Base-by-base conservation (phyloP, 2,329 filamentous ascomycete species). In the Pseudovirgaria hyperparasitica region DNA sequence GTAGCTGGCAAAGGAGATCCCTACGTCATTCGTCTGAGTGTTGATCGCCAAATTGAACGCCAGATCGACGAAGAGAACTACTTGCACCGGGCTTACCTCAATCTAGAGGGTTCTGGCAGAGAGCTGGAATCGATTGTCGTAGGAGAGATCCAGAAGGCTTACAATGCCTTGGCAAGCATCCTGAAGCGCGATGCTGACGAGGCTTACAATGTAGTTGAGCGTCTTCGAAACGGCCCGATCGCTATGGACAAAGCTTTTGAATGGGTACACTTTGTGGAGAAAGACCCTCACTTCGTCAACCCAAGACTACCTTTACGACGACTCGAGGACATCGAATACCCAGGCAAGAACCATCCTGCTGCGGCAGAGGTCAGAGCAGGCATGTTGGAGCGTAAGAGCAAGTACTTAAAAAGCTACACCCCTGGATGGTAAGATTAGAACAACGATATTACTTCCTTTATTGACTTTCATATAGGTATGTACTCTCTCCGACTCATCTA, bases 51-150 rank as follows among this genome's bases (percentile, higher is more conserved):
- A 54, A 67, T 98, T 16, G 86, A 93, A 55, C 79, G 74, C 45
- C 90, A 96, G 55, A 74, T 98, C 30, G 82, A 93, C 40, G 90
- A 98, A 53, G 90, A 98, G 50, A 96, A 96, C 49, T 98, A 98
- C 46, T 60, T 98, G 11, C 90, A 96, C 49, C 72, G 86, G 57
- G 90, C 90, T 7, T 94, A 92, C 45, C 65, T 94, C 27, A 96
- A 98, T 49, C 67, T 98, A 9, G 90, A 98, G 53, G 82, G 73
- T 39, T 96, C 90, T 10, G 90, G 90, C 3, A 78, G 86, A 34
- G 90, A 98, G 56, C 71, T 98, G 3, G 90, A 98, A 56, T 81
- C 84, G 1, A 96, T 98, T 37, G 84, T 98, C 1, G 84, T 98
- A 9, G 84, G 86, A 39, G 90, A 98, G 55, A 92, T 98, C 22